These are phyloP conservation scores for Verticillium nonalfalfae DNA, from an alignment of 2,329 filamentous ascomycete genomes.

Conservation along the genomic window DNA sequence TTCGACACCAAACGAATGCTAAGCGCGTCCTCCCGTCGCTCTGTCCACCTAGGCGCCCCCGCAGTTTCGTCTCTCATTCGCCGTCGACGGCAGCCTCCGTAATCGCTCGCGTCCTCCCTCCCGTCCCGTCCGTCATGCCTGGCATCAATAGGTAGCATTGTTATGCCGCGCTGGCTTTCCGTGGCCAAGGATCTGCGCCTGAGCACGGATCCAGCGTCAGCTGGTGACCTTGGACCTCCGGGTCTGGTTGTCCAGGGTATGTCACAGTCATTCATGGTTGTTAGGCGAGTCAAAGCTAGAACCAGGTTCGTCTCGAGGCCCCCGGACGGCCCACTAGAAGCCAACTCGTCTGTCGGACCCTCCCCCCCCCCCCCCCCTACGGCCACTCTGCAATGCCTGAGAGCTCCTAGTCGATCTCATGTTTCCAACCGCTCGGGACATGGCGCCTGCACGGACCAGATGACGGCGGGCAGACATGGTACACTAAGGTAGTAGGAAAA, in stretches of 20 bases:
- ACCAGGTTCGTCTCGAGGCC: too few relatives aligned
- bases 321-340: too few relatives aligned
- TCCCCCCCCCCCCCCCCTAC: too few relatives aligned
- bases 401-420: neutral
- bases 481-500: too few relatives aligned
- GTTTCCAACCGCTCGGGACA: neutral
- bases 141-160: neutral
- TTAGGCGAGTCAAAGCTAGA: neutral
- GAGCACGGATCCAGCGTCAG: neutral
- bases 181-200: neutral
- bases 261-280: neutral
- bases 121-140: neutral
- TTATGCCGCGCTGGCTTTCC: neutral
- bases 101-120: neutral
- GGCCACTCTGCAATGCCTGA: neutral
- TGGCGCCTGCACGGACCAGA: neutral
- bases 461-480: neutral
- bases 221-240: neutral
- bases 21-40: neutral
- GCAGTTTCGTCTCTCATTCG: neutral
- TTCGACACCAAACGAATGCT: neutral
- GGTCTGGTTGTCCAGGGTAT: neutral
- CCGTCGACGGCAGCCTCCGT: neutral
- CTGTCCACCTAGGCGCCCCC: neutral
- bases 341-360: neutral